These are phyloP conservation scores for Ophiobolus disseminans DNA, from an alignment of 2,329 filamentous ascomycete species.

Conservation along the genomic window DNA sequence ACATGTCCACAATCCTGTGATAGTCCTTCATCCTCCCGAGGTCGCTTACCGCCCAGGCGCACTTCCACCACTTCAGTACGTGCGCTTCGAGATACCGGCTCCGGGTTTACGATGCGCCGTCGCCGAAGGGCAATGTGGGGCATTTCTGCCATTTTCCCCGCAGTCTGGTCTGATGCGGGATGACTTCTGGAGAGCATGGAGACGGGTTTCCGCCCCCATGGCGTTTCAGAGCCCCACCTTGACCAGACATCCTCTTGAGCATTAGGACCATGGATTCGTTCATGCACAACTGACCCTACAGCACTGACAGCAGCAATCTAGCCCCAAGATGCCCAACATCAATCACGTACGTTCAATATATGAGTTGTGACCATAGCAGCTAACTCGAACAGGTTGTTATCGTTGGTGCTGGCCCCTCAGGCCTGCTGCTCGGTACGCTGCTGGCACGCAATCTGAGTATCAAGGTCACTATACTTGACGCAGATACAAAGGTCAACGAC, in stretches of 20 bases:
- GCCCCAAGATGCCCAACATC: constrained; percentile 37
- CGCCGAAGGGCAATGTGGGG: constrained; percentile 22
- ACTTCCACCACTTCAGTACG: too few relatives aligned
- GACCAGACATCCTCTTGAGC: constrained; percentile 6
- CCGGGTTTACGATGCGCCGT: constrained; percentile 17
- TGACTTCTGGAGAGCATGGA: constrained; percentile 11
- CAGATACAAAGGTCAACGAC: constrained; percentile 61
- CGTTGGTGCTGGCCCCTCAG: constrained; percentile 43
- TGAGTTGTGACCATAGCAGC: background rate
- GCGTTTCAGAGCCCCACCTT: constrained; percentile 26
- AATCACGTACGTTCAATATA: constrained; percentile 32
- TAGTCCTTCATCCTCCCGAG: too few relatives aligned
- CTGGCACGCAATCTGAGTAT: constrained; percentile 60
- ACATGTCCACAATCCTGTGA: too few relatives aligned
- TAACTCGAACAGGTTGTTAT: constrained; percentile 36
- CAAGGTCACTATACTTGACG: constrained; percentile 63
- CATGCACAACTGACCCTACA: constrained; percentile 8
- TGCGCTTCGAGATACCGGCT: constrained; percentile 3
- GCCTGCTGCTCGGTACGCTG: constrained; percentile 52
- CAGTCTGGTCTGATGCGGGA: constrained; percentile 13
- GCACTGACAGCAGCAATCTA: constrained; percentile 10
- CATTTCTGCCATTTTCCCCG: constrained; percentile 20
- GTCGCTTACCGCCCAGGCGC: too few relatives aligned
- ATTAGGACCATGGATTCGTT: constrained; percentile 2
- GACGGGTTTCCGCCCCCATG: constrained; percentile 11